phyloP scores from a whole-genome alignment of 192 early-diverging fungal species.

The Coemansia reversa region DNA sequence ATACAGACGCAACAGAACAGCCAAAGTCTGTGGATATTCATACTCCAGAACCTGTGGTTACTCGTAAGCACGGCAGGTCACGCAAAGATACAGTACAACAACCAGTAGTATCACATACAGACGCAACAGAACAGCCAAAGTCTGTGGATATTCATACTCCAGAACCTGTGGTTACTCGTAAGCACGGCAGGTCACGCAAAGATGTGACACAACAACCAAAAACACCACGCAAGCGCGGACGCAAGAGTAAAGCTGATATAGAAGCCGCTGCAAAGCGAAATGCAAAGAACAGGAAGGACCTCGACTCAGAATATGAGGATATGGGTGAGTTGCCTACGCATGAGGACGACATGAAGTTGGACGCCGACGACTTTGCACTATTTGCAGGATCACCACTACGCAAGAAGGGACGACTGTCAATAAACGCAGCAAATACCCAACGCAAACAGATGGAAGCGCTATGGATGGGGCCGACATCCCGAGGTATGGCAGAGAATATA shows the following conservation, averaged over 20 bases:
- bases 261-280: background rate
- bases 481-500: background rate
- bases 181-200: conserved; percentile 9
- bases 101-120: background rate
- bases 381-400: background rate
- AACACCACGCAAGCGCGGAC: conserved; percentile 6
- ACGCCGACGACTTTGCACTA: background rate
- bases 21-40: background rate
- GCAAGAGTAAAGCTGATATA: background rate
- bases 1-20: background rate
- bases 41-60: background rate
- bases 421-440: background rate
- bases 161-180: background rate
- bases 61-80: conserved; percentile 3
- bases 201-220: background rate
- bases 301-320: background rate
- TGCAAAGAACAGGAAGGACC: background rate
- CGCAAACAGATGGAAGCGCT: background rate
- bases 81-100: conserved; percentile 3
- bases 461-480: conserved; percentile 17
- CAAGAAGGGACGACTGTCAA: background rate
- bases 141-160: background rate
- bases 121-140: background rate
- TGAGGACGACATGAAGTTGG: background rate
- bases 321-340: background rate